Percentiles rank a stretch among this genome's conserved stretches.
phyloP scores from a whole-genome alignment of 768 basidiomycete genomes.

The Leccinum sublutescens region DNA sequence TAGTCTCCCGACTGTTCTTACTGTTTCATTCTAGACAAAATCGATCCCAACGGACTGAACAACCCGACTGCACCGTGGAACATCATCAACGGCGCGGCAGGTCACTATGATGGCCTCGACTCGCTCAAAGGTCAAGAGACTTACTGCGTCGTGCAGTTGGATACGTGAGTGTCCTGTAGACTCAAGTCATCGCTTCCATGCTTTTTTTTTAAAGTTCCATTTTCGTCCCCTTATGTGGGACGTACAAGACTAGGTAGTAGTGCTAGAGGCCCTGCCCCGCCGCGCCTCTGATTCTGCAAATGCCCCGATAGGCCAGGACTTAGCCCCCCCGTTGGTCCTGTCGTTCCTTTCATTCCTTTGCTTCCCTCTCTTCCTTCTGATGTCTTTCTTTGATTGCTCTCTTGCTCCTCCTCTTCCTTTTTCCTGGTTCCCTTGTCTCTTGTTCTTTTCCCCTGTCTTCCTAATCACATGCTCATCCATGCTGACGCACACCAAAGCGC shows the following conservation, averaged over 20 bases:
- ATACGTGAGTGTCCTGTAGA: conserved; percentile 12
- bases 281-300: no score
- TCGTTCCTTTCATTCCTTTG: not conserved
- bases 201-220: no score
- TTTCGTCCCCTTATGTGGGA: no score
- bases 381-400: no score
- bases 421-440: not conserved
- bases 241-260: no score
- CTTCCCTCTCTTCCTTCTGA: no score
- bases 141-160: conserved; percentile 8
- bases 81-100: conserved; percentile 28
- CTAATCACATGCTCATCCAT: not conserved
- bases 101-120: conserved; percentile 30
- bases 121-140: not conserved
- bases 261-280: no score
- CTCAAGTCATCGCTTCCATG: not conserved
- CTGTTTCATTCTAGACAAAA: not conserved
- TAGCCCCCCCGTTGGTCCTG: no score
- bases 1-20: no score
- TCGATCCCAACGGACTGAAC: conserved; percentile 26
- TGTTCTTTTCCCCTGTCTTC: not conserved
- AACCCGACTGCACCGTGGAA: conserved; percentile 27
- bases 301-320: no score
- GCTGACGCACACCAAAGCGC: conserved; percentile 4
- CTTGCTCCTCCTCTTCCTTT: not conserved